Percentiles rank a stretch among this genome's conserved stretches.
Conservation (phyloP, 1,284 basidiomycete species). For the Coniferiporia weirii region DNA sequence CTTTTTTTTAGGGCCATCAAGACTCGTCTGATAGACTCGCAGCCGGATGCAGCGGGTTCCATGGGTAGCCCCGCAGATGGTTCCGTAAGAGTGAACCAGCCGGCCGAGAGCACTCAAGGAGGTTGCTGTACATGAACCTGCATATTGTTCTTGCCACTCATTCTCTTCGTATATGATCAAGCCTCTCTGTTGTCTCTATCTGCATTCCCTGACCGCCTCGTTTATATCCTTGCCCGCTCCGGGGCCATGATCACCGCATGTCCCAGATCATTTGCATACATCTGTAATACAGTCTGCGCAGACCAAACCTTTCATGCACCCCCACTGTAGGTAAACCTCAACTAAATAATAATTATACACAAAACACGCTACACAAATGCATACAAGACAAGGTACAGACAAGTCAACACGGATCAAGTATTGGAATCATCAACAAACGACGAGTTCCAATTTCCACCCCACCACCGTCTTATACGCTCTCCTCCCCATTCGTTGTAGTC, state of each 20-base stretch:
- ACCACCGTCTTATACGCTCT: slow-evolving; percentile 75
- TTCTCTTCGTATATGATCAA: slow-evolving; percentile 1
- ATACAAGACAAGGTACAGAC: background rate
- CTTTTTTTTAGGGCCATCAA: slow-evolving; percentile 82
- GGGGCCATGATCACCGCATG: background rate
- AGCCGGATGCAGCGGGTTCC: slow-evolving; percentile 60
- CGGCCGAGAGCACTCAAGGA: slow-evolving; percentile 35
- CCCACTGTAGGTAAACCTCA: background rate
- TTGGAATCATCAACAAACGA: slow-evolving; percentile 12
- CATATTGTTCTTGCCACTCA: background rate
- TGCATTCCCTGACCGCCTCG: slow-evolving; percentile 1
- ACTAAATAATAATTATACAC: slow-evolving; percentile 1
- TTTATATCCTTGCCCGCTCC: background rate
- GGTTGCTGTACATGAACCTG: slow-evolving; percentile 52
- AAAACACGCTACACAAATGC: slow-evolving; percentile 3
- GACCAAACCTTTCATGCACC: background rate
- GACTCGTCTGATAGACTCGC: slow-evolving; percentile 92
- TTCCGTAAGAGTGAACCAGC: slow-evolving; percentile 63
- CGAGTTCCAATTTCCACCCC: slow-evolving; percentile 78
- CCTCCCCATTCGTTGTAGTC: slow-evolving; percentile 93
- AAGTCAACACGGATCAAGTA: background rate
- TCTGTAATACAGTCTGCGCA: slow-evolving; percentile 9
- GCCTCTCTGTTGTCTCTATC: slow-evolving; percentile 1
- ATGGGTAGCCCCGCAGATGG: slow-evolving; percentile 42
- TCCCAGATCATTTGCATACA: slow-evolving; percentile 5